Evolutionary conservation across 495 filamentous ascomycete species (phyloP).

Genomic region (Aspergillus incahuasiensis): DNA sequence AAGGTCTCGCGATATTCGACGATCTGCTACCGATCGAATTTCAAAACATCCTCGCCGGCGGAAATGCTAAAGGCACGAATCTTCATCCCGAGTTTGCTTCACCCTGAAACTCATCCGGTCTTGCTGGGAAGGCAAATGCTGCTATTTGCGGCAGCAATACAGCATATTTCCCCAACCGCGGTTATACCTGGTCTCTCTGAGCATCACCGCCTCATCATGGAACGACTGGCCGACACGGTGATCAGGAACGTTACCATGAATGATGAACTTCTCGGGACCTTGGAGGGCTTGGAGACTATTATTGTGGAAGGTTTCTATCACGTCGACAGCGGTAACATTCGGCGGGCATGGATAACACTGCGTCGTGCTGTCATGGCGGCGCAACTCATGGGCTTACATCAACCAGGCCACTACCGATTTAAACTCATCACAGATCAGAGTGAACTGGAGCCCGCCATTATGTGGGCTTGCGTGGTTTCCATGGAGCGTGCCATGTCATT

Average conservation of each 20-base stretch:
- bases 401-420: constrained; percentile 1
- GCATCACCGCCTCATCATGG: not conserved
- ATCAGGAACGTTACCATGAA: not conserved
- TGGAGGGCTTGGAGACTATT: constrained; percentile 1
- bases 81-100: not conserved
- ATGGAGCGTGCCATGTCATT: not conserved
- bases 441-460: not conserved
- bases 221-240: not conserved
- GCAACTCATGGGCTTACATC: not conserved
- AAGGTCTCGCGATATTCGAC: not conserved
- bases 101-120: not conserved
- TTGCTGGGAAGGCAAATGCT: constrained; percentile 3
- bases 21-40: not conserved
- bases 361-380: constrained; percentile 2
- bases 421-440: not conserved
- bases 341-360: constrained; percentile 1
- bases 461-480: not conserved
- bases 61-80: not conserved
- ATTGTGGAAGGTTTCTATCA: constrained; percentile 1
- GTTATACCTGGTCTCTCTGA: not conserved
- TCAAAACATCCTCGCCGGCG: not conserved
- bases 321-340: constrained; percentile 4
- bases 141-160: not conserved
- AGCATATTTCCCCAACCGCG: not conserved
- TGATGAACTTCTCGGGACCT: not conserved